Percentiles rank a stretch among this genome's conserved stretches.
phyloP scores from a whole-genome alignment of 2,329 filamentous ascomycete genomes.

The Plenodomus lindquistii region DNA sequence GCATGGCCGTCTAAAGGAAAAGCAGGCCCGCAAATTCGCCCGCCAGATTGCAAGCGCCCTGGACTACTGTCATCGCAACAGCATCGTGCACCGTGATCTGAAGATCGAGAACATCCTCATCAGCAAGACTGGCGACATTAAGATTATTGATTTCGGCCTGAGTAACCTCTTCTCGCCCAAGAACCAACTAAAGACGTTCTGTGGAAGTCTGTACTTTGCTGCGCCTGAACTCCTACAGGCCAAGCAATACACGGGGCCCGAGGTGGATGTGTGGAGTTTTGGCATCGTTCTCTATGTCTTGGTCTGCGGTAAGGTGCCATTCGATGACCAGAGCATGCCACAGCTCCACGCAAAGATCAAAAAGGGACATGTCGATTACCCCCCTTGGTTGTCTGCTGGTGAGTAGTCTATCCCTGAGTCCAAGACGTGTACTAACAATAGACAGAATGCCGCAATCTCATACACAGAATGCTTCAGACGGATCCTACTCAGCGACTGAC shows the following conservation, averaged over 20 bases:
- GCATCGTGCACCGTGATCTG: slow-evolving; percentile 93
- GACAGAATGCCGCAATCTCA: slow-evolving; percentile 87
- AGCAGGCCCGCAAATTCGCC: slow-evolving; percentile 96
- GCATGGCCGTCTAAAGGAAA: slow-evolving; percentile 95
- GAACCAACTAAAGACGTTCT: slow-evolving; percentile 90
- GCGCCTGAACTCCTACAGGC: slow-evolving; percentile 93
- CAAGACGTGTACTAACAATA: slow-evolving; percentile 4
- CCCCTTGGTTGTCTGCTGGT: slow-evolving; percentile 89
- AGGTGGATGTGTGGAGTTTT: slow-evolving; percentile 98
- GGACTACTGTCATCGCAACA: slow-evolving; percentile 97
- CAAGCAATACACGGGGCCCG: slow-evolving; percentile 90
- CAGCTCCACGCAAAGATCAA: slow-evolving; percentile 98
- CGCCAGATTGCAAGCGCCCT: slow-evolving; percentile 95
- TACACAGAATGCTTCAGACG: slow-evolving; percentile 94
- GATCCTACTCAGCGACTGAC: slow-evolving; percentile 86
- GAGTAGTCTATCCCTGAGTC: slow-evolving; percentile 42
- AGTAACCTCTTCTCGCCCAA: slow-evolving; percentile 93
- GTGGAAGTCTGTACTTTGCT: slow-evolving; percentile 95
- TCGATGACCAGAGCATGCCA: slow-evolving; percentile 99
- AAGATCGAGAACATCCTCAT: slow-evolving; percentile 99
- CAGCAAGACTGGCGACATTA: slow-evolving; percentile 98
- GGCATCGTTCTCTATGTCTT: slow-evolving; percentile 96
- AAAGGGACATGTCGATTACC: slow-evolving; percentile 93
- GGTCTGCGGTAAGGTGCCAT: slow-evolving; percentile 96
- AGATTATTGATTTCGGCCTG: slow-evolving; percentile 97